phyloP scores from a whole-genome alignment of 2,329 filamentous ascomycete species.

The Kalmusia sp. region DNA sequence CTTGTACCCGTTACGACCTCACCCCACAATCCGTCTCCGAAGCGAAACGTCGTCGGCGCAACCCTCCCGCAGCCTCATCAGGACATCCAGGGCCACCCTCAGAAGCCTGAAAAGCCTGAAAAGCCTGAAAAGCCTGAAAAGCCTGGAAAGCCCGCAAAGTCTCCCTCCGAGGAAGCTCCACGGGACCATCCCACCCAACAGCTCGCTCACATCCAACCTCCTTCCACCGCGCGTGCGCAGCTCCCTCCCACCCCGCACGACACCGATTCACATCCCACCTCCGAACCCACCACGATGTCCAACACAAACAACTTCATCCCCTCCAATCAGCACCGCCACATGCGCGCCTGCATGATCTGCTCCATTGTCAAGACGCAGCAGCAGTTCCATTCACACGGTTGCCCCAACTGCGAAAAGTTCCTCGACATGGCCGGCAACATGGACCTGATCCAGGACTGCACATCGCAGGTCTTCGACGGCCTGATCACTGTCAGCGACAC shows the following conservation, averaged over 20 bases:
- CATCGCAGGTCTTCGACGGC: conserved; percentile 94
- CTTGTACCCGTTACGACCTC: too few species aligned
- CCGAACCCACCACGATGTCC: conserved; percentile 38
- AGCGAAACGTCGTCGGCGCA: too few species aligned
- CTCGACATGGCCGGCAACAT: conserved; percentile 79
- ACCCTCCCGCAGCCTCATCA: too few species aligned
- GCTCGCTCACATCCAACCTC: neutral
- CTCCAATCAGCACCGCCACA: conserved; percentile 78
- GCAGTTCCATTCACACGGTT: conserved; percentile 85
- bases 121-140: too few species aligned
- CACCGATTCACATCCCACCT: neutral
- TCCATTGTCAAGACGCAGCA: conserved; percentile 86
- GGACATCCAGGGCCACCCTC: too few species aligned
- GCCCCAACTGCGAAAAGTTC: conserved; percentile 95
- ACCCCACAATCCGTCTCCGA: too few species aligned
- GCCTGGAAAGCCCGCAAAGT: neutral
- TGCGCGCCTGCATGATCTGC: conserved; percentile 99
- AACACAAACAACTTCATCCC: conserved; percentile 69
- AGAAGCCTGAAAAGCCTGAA: too few species aligned
- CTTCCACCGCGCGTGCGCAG: neutral
- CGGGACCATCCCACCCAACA: neutral
- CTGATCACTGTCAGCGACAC: conserved; percentile 86
- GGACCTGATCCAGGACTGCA: conserved; percentile 90
- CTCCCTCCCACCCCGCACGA: neutral
- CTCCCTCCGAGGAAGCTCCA: too few species aligned